Percentiles rank a stretch among this genome's conserved stretches.
phyloP scores from a whole-genome alignment of 164 flowering plant genomes.

The Aristolochia fimbriata region DNA sequence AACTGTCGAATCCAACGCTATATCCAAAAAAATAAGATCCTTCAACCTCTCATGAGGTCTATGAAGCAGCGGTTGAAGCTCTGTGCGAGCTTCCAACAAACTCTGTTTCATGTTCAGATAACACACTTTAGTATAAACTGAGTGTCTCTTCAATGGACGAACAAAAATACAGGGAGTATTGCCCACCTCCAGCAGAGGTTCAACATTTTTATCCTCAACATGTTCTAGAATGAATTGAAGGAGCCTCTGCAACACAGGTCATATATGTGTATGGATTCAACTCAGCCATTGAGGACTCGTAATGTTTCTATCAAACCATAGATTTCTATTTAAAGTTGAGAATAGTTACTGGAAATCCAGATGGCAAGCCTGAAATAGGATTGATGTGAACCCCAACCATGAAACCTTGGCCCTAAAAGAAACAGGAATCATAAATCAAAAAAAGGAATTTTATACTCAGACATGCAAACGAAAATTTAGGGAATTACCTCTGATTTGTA shows the following conservation, averaged over 20 bases:
- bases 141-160: background rate
- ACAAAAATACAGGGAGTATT: constrained; percentile 1
- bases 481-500: constrained; percentile 65
- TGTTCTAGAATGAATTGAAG: constrained; percentile 64
- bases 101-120: constrained; percentile 39
- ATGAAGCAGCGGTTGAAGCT: constrained; percentile 64
- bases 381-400: constrained; percentile 95
- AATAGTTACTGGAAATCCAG: constrained; percentile 63
- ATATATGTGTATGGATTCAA: constrained; percentile 4
- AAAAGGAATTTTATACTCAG: background rate
- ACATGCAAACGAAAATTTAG: background rate
- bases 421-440: constrained; percentile 5
- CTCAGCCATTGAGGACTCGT: background rate
- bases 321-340: background rate
- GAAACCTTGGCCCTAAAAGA: constrained; percentile 83
- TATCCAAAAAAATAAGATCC: constrained; percentile 90
- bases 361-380: constrained; percentile 80
- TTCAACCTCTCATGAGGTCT: constrained; percentile 57
- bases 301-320: background rate
- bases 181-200: constrained; percentile 73
- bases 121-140: background rate
- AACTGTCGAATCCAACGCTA: constrained; percentile 90
- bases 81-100: constrained; percentile 87
- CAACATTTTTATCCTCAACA: constrained; percentile 84
- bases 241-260: constrained; percentile 44